phyloP scores from a whole-genome alignment of 1,284 basidiomycete species.

The Cystobasidium slooffiae region DNA sequence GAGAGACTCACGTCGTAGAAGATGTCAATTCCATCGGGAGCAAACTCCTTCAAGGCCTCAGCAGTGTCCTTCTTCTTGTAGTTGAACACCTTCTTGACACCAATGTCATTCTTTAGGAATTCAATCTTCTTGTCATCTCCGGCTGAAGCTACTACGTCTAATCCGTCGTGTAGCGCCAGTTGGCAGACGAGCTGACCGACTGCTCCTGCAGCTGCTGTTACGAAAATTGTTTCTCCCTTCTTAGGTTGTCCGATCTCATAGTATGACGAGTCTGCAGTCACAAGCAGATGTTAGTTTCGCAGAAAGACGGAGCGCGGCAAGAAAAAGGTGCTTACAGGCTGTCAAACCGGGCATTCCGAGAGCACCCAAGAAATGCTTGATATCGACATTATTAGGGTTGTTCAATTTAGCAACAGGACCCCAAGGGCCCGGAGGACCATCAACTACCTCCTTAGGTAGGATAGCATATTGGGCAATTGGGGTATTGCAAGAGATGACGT shows the following conservation, averaged over 20 bases:
- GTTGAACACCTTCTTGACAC: constrained; percentile 80
- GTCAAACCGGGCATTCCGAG: constrained; percentile 60
- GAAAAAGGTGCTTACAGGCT: constrained; percentile 3
- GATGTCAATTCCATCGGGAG: constrained; percentile 44
- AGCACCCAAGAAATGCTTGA: constrained; percentile 61
- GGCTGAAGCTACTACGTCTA: constrained; percentile 77
- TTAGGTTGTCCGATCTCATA: constrained; percentile 77
- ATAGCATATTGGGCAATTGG: constrained; percentile 46
- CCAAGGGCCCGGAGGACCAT: constrained; percentile 7
- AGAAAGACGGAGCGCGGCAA: neutral
- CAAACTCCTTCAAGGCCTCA: constrained; percentile 47
- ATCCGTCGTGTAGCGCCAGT: constrained; percentile 41
- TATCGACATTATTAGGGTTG: constrained; percentile 47
- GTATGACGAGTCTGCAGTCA: constrained; percentile 60
- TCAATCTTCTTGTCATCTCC: constrained; percentile 66
- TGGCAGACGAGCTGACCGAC: constrained; percentile 52
- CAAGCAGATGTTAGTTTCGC: neutral
- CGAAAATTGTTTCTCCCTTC: constrained; percentile 78
- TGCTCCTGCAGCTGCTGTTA: constrained; percentile 46
- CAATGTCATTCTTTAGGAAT: constrained; percentile 74
- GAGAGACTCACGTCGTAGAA: constrained; percentile 44
- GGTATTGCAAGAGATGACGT: constrained; percentile 38
- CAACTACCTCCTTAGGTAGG: constrained; percentile 31
- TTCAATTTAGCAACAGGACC: constrained; percentile 39
- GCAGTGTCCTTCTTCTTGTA: constrained; percentile 73